A percentile compares a stretch with the other conserved stretches of the same genome.
phyloP scores from a whole-genome alignment of 73 alveolate genomes.

The Blepharisma japonicum region DNA sequence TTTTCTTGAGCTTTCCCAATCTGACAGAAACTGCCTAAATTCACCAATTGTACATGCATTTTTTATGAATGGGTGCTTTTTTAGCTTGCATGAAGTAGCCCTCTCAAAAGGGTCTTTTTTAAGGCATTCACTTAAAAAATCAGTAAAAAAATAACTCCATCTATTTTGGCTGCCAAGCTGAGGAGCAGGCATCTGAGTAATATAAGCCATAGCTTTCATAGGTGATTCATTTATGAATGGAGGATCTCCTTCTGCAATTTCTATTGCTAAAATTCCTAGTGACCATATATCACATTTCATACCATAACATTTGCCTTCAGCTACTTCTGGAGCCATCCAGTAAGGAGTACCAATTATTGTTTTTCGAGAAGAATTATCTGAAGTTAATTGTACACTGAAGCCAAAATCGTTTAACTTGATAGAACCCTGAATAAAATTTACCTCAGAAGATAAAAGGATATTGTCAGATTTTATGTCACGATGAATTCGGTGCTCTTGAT shows the following conservation, averaged over 20 bases:
- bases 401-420: conserved; percentile 81
- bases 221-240: conserved; percentile 58
- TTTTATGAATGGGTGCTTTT: too few species aligned
- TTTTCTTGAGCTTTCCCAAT: too few species aligned
- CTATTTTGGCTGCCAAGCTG: not conserved
- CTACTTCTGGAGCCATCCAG: conserved; percentile 34
- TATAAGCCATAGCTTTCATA: conserved; percentile 56
- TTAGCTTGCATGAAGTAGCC: too few species aligned
- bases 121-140: too few species aligned
- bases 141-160: too few species aligned
- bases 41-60: too few species aligned
- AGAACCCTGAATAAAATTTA: conserved; percentile 29
- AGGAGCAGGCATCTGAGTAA: conserved; percentile 39
- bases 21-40: too few species aligned
- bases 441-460: conserved; percentile 56
- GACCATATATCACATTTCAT: conserved; percentile 30
- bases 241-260: conserved; percentile 66
- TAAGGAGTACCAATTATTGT: conserved; percentile 28
- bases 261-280: conserved; percentile 37
- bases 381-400: conserved; percentile 62
- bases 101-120: too few species aligned
- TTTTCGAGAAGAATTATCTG: conserved; percentile 12
- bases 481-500: conserved; percentile 55
- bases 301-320: not conserved
- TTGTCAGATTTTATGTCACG: conserved; percentile 79